Evolutionary conservation across 306 rosid genomes (phyloP).

Genomic region (Bauhinia variegata): DNA sequence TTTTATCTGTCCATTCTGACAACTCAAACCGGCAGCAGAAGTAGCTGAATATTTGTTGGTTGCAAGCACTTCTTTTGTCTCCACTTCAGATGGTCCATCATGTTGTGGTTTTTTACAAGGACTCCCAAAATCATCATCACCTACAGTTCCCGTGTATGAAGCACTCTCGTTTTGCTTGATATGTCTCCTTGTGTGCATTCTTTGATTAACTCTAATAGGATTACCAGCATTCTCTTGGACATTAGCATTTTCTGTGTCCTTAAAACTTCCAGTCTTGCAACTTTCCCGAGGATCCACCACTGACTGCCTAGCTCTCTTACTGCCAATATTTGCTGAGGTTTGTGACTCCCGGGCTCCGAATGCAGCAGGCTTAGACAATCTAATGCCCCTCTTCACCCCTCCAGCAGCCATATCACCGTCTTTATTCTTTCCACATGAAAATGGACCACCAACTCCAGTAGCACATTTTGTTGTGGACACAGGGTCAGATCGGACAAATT

Average conservation of each 20-base stretch:
- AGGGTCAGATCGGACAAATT: constrained; percentile 17
- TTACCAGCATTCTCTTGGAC: too few species aligned
- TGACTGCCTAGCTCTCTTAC: constrained; percentile 56
- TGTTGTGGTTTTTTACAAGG: too few species aligned
- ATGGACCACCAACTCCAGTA: constrained; percentile 37
- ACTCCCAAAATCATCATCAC: too few species aligned
- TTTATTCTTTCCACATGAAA: constrained; percentile 44
- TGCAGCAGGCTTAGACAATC: not conserved
- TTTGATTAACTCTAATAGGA: too few species aligned
- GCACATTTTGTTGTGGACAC: constrained; percentile 37
- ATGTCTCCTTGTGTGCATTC: too few species aligned
- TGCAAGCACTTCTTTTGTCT: too few species aligned
- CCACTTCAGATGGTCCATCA: too few species aligned
- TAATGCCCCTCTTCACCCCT: constrained; percentile 14
- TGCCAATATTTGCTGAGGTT: constrained; percentile 40
- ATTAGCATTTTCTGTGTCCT: not conserved
- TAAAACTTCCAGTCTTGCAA: constrained; percentile 31
- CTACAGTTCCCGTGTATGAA: too few species aligned
- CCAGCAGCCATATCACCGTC: constrained; percentile 39
- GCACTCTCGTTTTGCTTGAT: too few species aligned
- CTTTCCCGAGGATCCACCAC: constrained; percentile 44
- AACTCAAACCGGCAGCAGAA: not conserved
- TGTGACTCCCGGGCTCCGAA: constrained; percentile 43
- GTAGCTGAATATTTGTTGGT: too few species aligned
- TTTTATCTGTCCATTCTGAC: not conserved